These are phyloP conservation scores for Russula griseocarnosa DNA, from an alignment of 768 basidiomycete genomes.

Conservation along the genomic window DNA sequence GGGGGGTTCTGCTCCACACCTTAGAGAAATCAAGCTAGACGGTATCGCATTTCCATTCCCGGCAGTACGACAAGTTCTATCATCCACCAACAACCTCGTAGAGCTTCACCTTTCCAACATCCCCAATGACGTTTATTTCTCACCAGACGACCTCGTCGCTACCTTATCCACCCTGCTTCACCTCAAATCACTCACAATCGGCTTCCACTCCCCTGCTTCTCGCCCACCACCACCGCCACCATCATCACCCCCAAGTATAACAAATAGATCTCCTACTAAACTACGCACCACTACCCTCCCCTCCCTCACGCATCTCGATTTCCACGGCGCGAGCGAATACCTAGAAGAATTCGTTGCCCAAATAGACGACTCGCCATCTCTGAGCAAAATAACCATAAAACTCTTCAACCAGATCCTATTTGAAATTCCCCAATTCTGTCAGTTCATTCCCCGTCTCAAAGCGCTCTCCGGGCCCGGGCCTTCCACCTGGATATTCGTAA, in stretches of 20 bases:
- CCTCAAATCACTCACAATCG: background rate
- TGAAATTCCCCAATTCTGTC: constrained; percentile 5
- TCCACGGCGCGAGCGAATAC: constrained; percentile 5
- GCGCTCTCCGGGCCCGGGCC: too few relatives aligned
- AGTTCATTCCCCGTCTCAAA: background rate
- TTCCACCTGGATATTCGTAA: background rate
- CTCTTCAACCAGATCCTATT: constrained; percentile 7
- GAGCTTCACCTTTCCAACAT: background rate
- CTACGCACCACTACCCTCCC: background rate
- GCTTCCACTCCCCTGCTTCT: background rate
- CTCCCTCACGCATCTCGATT: background rate
- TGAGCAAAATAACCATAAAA: background rate
- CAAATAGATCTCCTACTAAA: background rate
- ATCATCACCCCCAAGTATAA: background rate
- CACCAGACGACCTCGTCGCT: background rate
- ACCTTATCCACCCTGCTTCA: background rate
- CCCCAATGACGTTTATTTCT: background rate
- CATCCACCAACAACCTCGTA: constrained; percentile 7
- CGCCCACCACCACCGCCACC: background rate
- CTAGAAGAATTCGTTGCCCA: constrained; percentile 2
- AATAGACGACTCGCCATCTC: background rate
- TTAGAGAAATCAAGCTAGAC: background rate
- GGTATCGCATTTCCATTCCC: constrained; percentile 5
- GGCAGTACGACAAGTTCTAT: constrained; percentile 2
- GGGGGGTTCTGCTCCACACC: constrained; percentile 7